These are phyloP conservation scores for Pythium sp. DNA, from an alignment of 352 stramenopile genomes.

Conservation along the genomic window DNA sequence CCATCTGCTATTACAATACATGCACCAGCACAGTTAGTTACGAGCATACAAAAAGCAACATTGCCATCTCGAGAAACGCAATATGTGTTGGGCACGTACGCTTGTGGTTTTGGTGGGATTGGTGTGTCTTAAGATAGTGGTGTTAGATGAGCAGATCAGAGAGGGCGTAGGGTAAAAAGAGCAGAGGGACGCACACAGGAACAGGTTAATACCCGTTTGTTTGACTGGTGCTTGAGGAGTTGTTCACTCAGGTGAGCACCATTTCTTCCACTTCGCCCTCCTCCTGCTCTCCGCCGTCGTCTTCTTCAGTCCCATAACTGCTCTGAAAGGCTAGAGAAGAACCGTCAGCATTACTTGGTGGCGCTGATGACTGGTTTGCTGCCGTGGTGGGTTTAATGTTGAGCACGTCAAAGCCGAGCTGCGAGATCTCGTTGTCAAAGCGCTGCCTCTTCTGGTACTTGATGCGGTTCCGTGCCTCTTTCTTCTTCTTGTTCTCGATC, in stretches of 20 bases:
- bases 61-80: constrained; percentile 11
- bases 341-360: not conserved
- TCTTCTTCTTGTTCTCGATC: constrained; percentile 71
- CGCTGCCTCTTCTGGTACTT: constrained; percentile 43
- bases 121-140: not conserved
- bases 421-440: constrained; percentile 62
- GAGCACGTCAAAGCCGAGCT: constrained; percentile 54
- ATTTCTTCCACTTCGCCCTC: constrained; percentile 41
- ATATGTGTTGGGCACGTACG: constrained; percentile 4
- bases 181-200: not conserved
- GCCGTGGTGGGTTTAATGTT: constrained; percentile 22
- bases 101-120: constrained; percentile 1
- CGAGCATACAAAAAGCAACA: not conserved
- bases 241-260: constrained; percentile 17
- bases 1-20: not conserved
- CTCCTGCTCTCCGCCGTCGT: constrained; percentile 18
- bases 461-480: constrained; percentile 62
- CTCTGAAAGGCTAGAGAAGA: not conserved
- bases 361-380: not conserved
- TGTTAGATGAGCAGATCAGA: not conserved
- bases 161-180: not conserved
- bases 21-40: constrained; percentile 2
- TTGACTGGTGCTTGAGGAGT: not conserved
- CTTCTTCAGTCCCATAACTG: not conserved
- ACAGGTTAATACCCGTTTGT: not conserved